Conservation (phyloP, 768 basidiomycete genomes). For the Galerina sulciceps region DNA sequence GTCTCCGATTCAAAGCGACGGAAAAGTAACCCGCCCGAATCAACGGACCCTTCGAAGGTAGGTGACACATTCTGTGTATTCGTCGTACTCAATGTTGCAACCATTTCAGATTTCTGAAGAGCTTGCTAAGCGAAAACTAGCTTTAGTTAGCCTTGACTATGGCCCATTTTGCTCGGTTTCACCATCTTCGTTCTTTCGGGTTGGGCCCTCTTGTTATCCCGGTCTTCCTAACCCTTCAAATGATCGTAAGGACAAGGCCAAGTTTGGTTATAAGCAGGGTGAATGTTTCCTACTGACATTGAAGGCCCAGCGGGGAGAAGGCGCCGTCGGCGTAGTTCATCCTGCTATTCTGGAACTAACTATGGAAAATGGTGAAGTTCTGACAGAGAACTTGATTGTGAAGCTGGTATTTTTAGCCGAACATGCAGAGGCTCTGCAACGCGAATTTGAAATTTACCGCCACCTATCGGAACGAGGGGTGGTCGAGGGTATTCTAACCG, state of each 20-base stretch:
- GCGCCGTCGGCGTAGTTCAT: slow-evolving; percentile 16
- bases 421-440: slow-evolving; percentile 11
- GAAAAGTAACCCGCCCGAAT: neutral
- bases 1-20: neutral
- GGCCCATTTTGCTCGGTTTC: slow-evolving; percentile 7
- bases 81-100: neutral
- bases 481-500: slow-evolving; percentile 13
- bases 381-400: too few species aligned
- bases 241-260: too few species aligned
- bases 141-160: slow-evolving; percentile 6
- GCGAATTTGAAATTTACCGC: slow-evolving; percentile 21
- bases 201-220: neutral
- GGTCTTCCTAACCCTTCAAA: neutral
- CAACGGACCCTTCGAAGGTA: neutral
- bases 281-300: slow-evolving; percentile 1
- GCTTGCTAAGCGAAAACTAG: neutral
- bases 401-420: slow-evolving; percentile 14
- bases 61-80: neutral
- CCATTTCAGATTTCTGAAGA: neutral
- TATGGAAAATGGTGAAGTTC: neutral
- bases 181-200: slow-evolving; percentile 9
- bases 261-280: too few species aligned
- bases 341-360: slow-evolving; percentile 4
- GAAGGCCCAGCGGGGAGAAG: slow-evolving; percentile 3
- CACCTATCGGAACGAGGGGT: slow-evolving; percentile 5